A percentile compares a stretch with the other conserved stretches of the same genome.
These are phyloP conservation scores for Barnettozyma sp. DNA, from an alignment of 805 yeast species.

Conservation along the genomic window DNA sequence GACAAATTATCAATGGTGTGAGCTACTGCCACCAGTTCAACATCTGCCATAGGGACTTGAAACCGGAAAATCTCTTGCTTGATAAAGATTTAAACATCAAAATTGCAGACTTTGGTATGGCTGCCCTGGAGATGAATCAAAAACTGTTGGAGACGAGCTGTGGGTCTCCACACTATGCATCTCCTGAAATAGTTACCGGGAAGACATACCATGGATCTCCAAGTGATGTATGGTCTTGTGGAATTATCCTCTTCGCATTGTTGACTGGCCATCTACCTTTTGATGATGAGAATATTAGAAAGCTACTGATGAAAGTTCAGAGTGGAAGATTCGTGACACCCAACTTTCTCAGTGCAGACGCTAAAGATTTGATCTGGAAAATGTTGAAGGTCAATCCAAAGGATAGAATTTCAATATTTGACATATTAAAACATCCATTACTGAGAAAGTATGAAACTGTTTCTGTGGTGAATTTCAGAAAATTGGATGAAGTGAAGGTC, in stretches of 20 bases:
- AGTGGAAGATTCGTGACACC: conserved; percentile 85
- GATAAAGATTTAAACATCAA: conserved; percentile 86
- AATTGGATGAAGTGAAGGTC: conserved; percentile 24
- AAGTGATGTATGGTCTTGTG: conserved; percentile 97
- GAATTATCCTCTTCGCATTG: conserved; percentile 88
- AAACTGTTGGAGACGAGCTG: conserved; percentile 88
- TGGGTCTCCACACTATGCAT: conserved; percentile 98
- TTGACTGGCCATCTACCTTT: conserved; percentile 94
- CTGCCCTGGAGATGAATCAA: conserved; percentile 83
- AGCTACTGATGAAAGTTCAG: conserved; percentile 82
- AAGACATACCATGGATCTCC: conserved; percentile 94
- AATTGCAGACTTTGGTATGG: conserved; percentile 99
- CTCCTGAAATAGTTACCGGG: conserved; percentile 97
- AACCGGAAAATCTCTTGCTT: conserved; percentile 71
- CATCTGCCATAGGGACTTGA: conserved; percentile 82
- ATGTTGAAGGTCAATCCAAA: conserved; percentile 82
- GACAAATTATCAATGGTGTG: conserved; percentile 78
- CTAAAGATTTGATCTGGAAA: conserved; percentile 72
- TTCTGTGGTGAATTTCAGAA: conserved; percentile 28
- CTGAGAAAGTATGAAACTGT: conserved; percentile 59
- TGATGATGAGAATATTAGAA: conserved; percentile 92
- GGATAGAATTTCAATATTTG: conserved; percentile 70
- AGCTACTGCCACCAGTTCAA: conserved; percentile 80
- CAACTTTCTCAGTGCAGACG: conserved; percentile 67
- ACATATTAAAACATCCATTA: conserved; percentile 75